Percentiles rank a stretch among this genome's conserved stretches.
These are phyloP conservation scores for Brettanomyces naardenensis DNA, from an alignment of 805 yeast genomes.

Conservation along the genomic window DNA sequence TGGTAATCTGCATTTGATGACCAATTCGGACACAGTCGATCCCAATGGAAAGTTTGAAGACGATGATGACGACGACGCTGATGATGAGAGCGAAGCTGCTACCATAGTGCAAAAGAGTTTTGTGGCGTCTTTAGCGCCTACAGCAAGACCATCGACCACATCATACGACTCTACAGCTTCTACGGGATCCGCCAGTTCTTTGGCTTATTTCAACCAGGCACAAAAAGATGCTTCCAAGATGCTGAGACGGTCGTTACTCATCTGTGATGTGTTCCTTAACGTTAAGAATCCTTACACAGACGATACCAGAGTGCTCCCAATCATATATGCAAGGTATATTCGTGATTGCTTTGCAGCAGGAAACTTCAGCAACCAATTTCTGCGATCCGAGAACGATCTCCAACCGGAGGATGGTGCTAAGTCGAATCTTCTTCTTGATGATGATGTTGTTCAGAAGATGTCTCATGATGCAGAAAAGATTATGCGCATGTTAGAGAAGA, in stretches of 20 bases:
- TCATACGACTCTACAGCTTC: not conserved
- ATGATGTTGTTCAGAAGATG: slow-evolving; percentile 35
- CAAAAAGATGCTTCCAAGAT: slow-evolving; percentile 17
- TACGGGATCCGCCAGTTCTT: not conserved
- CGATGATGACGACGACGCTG: not conserved
- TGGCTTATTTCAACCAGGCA: slow-evolving; percentile 15
- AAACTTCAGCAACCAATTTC: slow-evolving; percentile 69
- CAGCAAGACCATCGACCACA: not conserved
- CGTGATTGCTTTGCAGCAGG: slow-evolving; percentile 66
- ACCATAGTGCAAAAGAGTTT: not conserved
- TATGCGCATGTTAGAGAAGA: slow-evolving; percentile 31
- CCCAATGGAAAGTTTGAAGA: not conserved
- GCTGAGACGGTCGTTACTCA: slow-evolving; percentile 7
- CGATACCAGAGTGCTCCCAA: slow-evolving; percentile 38
- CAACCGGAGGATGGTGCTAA: slow-evolving; percentile 15
- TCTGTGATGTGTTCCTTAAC: slow-evolving; percentile 10
- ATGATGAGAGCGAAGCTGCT: not conserved
- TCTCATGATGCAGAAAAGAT: slow-evolving; percentile 31
- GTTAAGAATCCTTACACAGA: slow-evolving; percentile 1
- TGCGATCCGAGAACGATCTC: slow-evolving; percentile 28
- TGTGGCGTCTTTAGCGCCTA: not conserved
- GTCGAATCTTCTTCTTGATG: slow-evolving; percentile 40
- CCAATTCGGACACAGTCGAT: not conserved
- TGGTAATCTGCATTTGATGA: slow-evolving; percentile 49
- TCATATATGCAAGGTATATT: slow-evolving; percentile 62